These are phyloP conservation scores for Amphirosellinia nigrospora DNA, from an alignment of 495 filamentous ascomycete genomes.

Conservation along the genomic window DNA sequence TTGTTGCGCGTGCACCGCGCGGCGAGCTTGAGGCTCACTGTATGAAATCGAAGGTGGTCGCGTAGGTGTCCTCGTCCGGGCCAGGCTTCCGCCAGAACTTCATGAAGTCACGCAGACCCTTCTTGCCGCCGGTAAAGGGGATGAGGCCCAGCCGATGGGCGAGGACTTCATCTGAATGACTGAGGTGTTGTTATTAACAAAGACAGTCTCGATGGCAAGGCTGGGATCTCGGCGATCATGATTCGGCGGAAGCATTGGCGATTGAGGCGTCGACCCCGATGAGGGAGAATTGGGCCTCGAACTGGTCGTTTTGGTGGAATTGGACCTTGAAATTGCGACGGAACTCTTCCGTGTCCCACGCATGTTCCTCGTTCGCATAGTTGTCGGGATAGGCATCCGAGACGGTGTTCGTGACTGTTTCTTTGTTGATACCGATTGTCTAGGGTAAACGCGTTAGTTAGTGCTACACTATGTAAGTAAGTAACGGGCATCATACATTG, in stretches of 20 bases:
- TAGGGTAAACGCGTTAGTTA: constrained; percentile 44
- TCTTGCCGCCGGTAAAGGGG: constrained; percentile 78
- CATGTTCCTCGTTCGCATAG: constrained; percentile 87
- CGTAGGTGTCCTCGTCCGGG: constrained; percentile 41
- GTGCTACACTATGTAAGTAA: neutral
- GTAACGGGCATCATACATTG: constrained; percentile 39
- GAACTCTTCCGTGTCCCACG: constrained; percentile 83
- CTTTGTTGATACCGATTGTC: constrained; percentile 84
- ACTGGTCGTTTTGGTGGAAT: constrained; percentile 79
- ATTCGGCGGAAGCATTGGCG: constrained; percentile 99
- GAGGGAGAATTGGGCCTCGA: constrained; percentile 85
- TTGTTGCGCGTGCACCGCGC: constrained; percentile 79
- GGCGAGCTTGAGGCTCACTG: constrained; percentile 71
- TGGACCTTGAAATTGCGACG: constrained; percentile 69
- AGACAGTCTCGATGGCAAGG: constrained; percentile 91
- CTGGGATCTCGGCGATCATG: constrained; percentile 94
- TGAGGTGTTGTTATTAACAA: constrained; percentile 91
- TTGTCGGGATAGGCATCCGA: constrained; percentile 90
- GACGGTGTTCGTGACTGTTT: constrained; percentile 86
- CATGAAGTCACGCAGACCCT: constrained; percentile 74
- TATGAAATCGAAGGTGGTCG: constrained; percentile 76
- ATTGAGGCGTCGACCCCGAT: constrained; percentile 90
- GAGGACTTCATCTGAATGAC: constrained; percentile 96
- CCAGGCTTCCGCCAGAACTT: constrained; percentile 70
- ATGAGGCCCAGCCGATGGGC: constrained; percentile 87